Conservation (phyloP, 2,329 filamentous ascomycete species). For the Coleophoma crateriformis region DNA sequence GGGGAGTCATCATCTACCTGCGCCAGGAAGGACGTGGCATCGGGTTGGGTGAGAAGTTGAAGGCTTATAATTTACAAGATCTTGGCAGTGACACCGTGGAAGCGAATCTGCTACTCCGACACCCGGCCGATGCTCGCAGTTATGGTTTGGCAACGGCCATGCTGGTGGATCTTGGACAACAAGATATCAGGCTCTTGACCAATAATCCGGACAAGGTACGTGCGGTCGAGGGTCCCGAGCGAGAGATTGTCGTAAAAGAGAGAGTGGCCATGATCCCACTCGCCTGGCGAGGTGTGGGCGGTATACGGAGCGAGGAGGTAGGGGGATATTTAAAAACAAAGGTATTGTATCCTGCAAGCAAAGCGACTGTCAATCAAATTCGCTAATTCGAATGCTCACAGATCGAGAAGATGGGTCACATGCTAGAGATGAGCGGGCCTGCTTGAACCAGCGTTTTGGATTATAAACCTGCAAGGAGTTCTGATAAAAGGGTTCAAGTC, state of each 20-base stretch:
- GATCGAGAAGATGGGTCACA: conserved; percentile 82
- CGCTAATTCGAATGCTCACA: conserved; percentile 26
- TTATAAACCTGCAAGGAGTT: no score
- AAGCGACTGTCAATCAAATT: not conserved
- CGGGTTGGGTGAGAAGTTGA: conserved; percentile 89
- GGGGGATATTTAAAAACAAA: conserved; percentile 91
- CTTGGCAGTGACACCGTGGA: conserved; percentile 96
- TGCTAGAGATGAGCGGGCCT: conserved; percentile 46
- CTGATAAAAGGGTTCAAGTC: no score
- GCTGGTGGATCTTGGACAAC: conserved; percentile 76
- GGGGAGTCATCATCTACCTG: conserved; percentile 92
- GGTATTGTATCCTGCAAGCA: conserved; percentile 45
- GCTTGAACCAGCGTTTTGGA: not conserved
- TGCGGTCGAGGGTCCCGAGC: conserved; percentile 84
- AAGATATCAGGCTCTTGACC: conserved; percentile 76
- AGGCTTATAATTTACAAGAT: conserved; percentile 97
- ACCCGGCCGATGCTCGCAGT: conserved; percentile 89
- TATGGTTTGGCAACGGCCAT: conserved; percentile 97
- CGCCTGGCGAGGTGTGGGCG: conserved; percentile 77
- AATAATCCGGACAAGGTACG: conserved; percentile 98
- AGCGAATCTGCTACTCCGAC: conserved; percentile 83
- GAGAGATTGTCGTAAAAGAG: conserved; percentile 83
- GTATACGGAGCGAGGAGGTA: conserved; percentile 78
- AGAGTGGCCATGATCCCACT: conserved; percentile 92
- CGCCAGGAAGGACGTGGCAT: conserved; percentile 96